A percentile compares a stretch with the other conserved stretches of the same genome.
phyloP scores from a whole-genome alignment of 345 rosid genomes.

The Viola odorata region DNA sequence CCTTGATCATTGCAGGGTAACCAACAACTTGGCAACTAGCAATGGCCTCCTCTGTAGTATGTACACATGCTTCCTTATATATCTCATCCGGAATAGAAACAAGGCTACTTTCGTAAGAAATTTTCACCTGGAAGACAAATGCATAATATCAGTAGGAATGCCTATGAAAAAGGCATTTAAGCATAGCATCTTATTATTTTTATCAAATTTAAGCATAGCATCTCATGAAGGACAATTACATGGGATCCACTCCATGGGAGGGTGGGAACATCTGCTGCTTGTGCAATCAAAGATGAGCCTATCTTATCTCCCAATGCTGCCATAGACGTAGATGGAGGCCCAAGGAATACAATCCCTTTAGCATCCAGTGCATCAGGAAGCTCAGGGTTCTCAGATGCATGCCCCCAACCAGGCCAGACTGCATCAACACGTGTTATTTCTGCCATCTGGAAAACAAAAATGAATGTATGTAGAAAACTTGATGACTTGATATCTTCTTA shows the following conservation, averaged over 20 bases:
- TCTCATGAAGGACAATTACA: slow-evolving; percentile 35
- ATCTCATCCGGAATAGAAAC: slow-evolving; percentile 78
- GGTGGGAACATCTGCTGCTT: slow-evolving; percentile 99
- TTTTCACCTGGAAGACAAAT: slow-evolving; percentile 60
- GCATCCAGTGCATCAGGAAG: slow-evolving; percentile 81
- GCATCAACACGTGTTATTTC: slow-evolving; percentile 97
- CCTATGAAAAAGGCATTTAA: not conserved
- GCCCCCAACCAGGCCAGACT: slow-evolving; percentile 99
- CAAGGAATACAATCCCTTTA: slow-evolving; percentile 90
- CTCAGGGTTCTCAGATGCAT: slow-evolving; percentile 99
- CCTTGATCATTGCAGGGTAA: slow-evolving; percentile 99
- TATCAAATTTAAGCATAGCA: not conserved
- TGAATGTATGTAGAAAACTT: not conserved
- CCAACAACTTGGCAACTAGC: slow-evolving; percentile 97
- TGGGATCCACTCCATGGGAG: slow-evolving; percentile 99
- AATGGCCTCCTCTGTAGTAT: slow-evolving; percentile 96
- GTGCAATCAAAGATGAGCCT: slow-evolving; percentile 99
- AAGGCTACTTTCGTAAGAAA: slow-evolving; percentile 68
- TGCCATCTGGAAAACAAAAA: slow-evolving; percentile 64
- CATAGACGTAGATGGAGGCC: slow-evolving; percentile 90
- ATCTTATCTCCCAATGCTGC: slow-evolving; percentile 97
- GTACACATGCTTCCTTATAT: slow-evolving; percentile 90
- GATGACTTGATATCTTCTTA: too few species aligned
- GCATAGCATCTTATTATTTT: not conserved
- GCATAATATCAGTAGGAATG: slow-evolving; percentile 16